Base-by-base conservation (phyloP, 192 early-diverging fungal species). In the Umbelopsis vinacea region DNA sequence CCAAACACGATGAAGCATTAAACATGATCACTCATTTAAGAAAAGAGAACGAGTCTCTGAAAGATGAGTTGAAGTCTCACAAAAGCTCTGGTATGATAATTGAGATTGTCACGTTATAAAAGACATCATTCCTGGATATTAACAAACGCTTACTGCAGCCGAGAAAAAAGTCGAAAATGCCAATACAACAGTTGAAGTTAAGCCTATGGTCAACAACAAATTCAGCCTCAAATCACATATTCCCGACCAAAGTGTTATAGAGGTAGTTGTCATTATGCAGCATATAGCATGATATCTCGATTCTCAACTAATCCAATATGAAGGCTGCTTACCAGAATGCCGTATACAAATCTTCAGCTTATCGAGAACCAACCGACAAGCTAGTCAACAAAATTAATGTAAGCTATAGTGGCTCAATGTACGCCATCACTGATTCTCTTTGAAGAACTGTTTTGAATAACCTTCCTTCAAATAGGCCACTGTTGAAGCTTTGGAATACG, bases 311-410 rank as follows among this genome's bases (percentile, higher is more conserved):
- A 63, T n/a, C 0, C 15, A 10, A 19, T 19, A 29, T 35, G 3
- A 4, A 63, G 57, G 57, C 26, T 5, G 57, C 57, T n/a, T 63
- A 63, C 15, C 57, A 63, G 5, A 17, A 63, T 37, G 57, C 57
- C 15, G 24, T 63, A 4, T 33, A 37, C 33, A 63, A 35, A 35
- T 29, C 57, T 2, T 37, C 57, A 19, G 26, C 57, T 17, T 63
- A 37, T n/a, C 26, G 57, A 37, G 57, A 63, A 26, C 57, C 57
- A 4, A 63, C 57, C 6, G 57, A 63, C 12, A 63, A 63, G n/a
- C 57, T 63, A 1, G 57, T 63, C 11, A 63, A 33, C 57, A 63
- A 63, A 4, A 63, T 63, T 35, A 63, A 63, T 63, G 57, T 54
- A 54, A 6, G 53, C 7, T 43, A 43, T 43, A 29, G 29, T 29